Evolutionary conservation across 441 rosid genomes (phyloP).

Genomic region (Gossypium davidsonii): DNA sequence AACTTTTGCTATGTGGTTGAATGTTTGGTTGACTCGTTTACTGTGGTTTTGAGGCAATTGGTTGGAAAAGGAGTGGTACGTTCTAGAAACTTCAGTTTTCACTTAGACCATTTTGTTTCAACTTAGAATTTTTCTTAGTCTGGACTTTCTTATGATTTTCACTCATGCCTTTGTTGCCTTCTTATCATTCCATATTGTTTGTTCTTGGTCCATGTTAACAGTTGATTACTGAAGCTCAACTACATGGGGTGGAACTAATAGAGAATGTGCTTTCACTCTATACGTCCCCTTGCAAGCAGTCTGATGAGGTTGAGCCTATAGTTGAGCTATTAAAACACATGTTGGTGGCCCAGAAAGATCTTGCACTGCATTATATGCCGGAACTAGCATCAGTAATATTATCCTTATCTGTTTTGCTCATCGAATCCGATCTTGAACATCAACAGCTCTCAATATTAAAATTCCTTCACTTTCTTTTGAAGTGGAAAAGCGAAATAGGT

Average conservation of each 20-base stretch:
- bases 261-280: constrained; percentile 43
- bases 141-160: background rate
- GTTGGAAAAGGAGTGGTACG: constrained; percentile 50
- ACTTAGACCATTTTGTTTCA: background rate
- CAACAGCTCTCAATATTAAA: constrained; percentile 69
- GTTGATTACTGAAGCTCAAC: constrained; percentile 49
- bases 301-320: constrained; percentile 37
- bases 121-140: constrained; percentile 3
- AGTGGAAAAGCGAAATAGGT: constrained; percentile 75
- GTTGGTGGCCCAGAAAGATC: constrained; percentile 59
- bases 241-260: constrained; percentile 57
- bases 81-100: constrained; percentile 15
- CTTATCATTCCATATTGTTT: constrained; percentile 9
- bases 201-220: constrained; percentile 27
- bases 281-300: constrained; percentile 34
- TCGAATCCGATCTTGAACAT: constrained; percentile 69
- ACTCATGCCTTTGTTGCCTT: background rate
- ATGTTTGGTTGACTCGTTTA: constrained; percentile 55
- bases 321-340: constrained; percentile 54
- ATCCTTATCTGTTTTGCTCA: constrained; percentile 50
- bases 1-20: constrained; percentile 41
- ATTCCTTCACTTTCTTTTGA: constrained; percentile 52
- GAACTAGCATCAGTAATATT: constrained; percentile 49
- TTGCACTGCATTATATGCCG: constrained; percentile 43
- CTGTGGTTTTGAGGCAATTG: constrained; percentile 53